Evolutionary conservation across 352 stramenopile species (phyloP).

Genomic region (Sclerospora graminicola): DNA sequence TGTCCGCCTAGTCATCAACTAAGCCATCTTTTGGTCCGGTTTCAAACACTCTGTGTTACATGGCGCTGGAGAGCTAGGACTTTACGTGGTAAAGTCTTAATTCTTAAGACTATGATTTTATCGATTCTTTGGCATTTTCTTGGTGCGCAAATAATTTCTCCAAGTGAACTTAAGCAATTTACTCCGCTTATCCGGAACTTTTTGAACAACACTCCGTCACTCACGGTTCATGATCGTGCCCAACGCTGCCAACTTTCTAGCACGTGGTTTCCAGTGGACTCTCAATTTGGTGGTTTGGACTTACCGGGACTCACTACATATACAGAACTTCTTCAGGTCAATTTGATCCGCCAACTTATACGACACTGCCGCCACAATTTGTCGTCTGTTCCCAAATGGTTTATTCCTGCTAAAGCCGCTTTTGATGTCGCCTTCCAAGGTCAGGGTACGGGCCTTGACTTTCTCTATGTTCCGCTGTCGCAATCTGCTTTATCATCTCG

Average conservation of each 20-base stretch:
- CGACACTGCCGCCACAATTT: too few relatives aligned
- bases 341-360: too few relatives aligned
- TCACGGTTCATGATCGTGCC: neutral
- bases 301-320: neutral
- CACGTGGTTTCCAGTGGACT: neutral
- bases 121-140: neutral
- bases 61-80: too few relatives aligned
- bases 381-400: too few relatives aligned
- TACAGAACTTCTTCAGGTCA: too few relatives aligned
- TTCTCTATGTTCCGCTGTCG: slow-evolving; percentile 2
- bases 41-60: too few relatives aligned
- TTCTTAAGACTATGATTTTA: neutral
- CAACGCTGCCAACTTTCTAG: neutral
- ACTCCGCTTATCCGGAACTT: neutral
- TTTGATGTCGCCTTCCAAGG: neutral
- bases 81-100: neutral
- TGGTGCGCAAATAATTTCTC: too few relatives aligned
- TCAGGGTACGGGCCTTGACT: neutral
- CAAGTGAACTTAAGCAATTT: neutral
- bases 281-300: too few relatives aligned
- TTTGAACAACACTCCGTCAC: neutral
- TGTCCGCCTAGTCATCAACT: too few relatives aligned
- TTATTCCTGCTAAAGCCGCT: neutral
- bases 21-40: too few relatives aligned
- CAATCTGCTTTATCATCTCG: neutral